Percentiles rank a stretch among this genome's conserved stretches.
Conservation (phyloP, 169 alveolate genomes). For the Amoebophrya sp. region DNA sequence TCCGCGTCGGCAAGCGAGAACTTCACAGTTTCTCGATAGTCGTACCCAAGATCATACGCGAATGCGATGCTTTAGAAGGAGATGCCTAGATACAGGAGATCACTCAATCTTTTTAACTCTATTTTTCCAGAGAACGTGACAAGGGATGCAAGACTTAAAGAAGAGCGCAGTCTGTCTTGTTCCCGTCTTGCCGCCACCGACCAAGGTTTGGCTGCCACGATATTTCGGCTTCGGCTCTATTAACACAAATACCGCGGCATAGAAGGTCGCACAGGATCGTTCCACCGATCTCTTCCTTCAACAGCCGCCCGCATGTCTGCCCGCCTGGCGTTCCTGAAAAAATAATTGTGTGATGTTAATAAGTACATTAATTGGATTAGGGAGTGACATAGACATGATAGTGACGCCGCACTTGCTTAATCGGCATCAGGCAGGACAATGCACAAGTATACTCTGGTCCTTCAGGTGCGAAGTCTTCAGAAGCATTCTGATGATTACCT, state of each 20-base stretch:
- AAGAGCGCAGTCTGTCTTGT: slow-evolving; percentile 64
- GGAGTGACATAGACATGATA: too few species aligned
- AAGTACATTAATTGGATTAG: too few species aligned
- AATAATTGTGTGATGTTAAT: too few species aligned
- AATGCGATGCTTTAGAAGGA: too few species aligned
- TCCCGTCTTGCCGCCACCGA: slow-evolving; percentile 45
- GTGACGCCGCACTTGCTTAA: not conserved
- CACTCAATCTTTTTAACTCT: too few species aligned
- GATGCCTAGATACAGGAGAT: too few species aligned
- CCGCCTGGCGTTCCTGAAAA: not conserved
- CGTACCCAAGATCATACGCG: not conserved
- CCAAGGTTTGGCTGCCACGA: not conserved
- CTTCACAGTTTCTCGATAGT: not conserved
- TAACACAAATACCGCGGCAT: not conserved
- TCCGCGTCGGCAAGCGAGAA: not conserved
- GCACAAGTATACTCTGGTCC: too few species aligned
- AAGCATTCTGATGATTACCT: not conserved
- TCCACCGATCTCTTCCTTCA: not conserved
- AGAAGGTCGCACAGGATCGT: not conserved
- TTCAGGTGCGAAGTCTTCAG: not conserved
- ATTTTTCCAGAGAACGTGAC: too few species aligned
- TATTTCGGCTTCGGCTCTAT: not conserved
- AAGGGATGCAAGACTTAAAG: too few species aligned
- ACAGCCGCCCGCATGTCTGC: not conserved
- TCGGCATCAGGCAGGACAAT: too few species aligned